Evolutionary conservation across 1,284 basidiomycete species (phyloP).

Genomic region (Albatrellus sp.): DNA sequence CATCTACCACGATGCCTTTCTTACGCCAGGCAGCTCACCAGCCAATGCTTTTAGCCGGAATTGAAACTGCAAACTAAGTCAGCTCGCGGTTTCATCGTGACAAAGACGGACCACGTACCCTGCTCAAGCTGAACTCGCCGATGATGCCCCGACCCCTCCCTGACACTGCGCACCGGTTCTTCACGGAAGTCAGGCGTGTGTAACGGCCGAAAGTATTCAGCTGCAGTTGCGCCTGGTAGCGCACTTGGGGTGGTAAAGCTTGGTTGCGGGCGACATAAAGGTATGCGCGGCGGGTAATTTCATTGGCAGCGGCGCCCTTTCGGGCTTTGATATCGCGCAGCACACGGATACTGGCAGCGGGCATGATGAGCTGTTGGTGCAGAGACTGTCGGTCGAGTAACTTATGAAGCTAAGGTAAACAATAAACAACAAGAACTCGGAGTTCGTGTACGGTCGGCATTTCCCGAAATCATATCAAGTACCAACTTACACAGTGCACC

Average conservation of each 20-base stretch:
- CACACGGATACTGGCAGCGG: conserved; percentile 39
- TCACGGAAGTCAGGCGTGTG: conserved; percentile 74
- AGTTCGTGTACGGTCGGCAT: not conserved
- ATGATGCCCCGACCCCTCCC: conserved; percentile 82
- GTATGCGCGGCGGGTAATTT: conserved; percentile 77
- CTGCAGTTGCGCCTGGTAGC: conserved; percentile 93
- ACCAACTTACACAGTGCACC: not conserved
- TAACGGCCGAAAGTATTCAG: conserved; percentile 80
- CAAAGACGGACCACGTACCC: conserved; percentile 39
- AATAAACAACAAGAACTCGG: no score
- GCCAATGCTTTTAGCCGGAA: conserved; percentile 71
- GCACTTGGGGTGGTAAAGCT: conserved; percentile 69
- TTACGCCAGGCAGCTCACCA: conserved; percentile 71
- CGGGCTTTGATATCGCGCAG: conserved; percentile 71
- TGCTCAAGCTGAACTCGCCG: conserved; percentile 77
- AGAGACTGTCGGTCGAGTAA: not conserved
- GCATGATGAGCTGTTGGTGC: conserved; percentile 10
- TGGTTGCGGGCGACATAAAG: conserved; percentile 87
- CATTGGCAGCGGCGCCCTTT: conserved; percentile 56
- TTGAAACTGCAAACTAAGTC: conserved; percentile 50
- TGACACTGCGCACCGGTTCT: conserved; percentile 78
- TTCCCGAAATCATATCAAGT: not conserved
- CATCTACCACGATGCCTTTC: conserved; percentile 74
- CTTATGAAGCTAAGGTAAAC: not conserved
- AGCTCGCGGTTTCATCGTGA: not conserved